Conservation (phyloP, 2,329 filamentous ascomycete species). For the Aureobasidium vineae region DNA sequence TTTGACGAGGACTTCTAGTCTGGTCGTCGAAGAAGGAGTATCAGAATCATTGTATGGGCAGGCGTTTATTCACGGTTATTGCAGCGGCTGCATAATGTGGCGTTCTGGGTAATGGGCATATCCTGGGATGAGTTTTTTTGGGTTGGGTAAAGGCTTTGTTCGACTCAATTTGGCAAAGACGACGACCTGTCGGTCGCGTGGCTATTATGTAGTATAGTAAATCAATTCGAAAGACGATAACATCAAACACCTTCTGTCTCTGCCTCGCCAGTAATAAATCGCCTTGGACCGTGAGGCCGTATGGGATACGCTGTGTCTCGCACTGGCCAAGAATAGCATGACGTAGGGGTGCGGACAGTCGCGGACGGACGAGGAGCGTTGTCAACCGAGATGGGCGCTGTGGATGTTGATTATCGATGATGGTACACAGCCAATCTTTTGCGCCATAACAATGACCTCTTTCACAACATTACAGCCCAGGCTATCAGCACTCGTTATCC, state of each 20-base stretch:
- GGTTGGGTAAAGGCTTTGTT: slow-evolving; percentile 22
- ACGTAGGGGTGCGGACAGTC: slow-evolving; percentile 7
- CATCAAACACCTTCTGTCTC: not conserved
- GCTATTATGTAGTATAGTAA: slow-evolving; percentile 19
- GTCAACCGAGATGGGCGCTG: slow-evolving; percentile 6
- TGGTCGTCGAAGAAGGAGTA: not conserved
- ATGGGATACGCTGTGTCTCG: not conserved
- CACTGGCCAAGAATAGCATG: slow-evolving; percentile 24
- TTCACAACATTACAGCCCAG: not conserved
- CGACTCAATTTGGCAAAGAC: slow-evolving; percentile 11
- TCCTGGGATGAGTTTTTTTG: slow-evolving; percentile 5
- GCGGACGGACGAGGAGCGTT: slow-evolving; percentile 10
- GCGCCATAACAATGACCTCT: not conserved
- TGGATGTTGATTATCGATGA: slow-evolving; percentile 4
- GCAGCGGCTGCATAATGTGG: slow-evolving; percentile 28
- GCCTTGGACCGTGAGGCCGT: not conserved
- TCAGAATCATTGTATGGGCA: slow-evolving; percentile 9
- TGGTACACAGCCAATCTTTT: not conserved
- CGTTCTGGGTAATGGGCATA: slow-evolving; percentile 27
- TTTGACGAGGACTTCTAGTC: slow-evolving; percentile 97
- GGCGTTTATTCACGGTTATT: slow-evolving; percentile 19
- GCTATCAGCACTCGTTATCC: slow-evolving; percentile 19
- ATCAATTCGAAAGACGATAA: slow-evolving; percentile 8
- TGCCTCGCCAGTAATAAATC: not conserved
- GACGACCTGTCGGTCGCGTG: slow-evolving; percentile 9